A percentile compares a stretch with the other conserved stretches of the same genome.
phyloP scores from a whole-genome alignment of 2,329 filamentous ascomycete species.

The Aspergillus piperis region DNA sequence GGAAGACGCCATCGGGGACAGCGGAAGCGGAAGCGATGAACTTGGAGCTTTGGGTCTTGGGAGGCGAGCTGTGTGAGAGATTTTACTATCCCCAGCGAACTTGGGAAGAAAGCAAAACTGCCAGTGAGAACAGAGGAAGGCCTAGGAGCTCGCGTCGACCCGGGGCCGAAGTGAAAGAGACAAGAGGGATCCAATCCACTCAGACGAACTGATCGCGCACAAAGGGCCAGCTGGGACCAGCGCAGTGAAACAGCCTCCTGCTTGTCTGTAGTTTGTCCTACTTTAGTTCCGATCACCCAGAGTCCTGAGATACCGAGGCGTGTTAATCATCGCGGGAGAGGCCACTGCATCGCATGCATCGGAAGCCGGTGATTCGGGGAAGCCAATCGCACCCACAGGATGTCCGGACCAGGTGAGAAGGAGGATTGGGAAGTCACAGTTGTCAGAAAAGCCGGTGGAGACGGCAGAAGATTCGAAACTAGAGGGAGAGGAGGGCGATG shows the following conservation, averaged over 20 bases:
- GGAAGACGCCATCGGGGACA: conserved; percentile 30
- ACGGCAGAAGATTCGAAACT: background rate
- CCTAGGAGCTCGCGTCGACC: background rate
- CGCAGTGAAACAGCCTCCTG: background rate
- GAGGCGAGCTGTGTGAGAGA: too few species aligned
- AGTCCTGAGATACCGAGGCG: conserved; percentile 3
- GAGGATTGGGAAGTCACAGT: too few species aligned
- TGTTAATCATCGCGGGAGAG: conserved; percentile 18
- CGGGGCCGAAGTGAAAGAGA: background rate
- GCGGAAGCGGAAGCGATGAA: background rate
- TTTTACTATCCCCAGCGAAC: too few species aligned
- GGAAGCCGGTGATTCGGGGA: conserved; percentile 4
- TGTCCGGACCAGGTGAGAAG: background rate
- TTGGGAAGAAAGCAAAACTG: background rate
- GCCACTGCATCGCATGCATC: conserved; percentile 26
- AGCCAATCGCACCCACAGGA: conserved; percentile 12
- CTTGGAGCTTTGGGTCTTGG: background rate
- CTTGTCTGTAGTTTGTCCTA: background rate
- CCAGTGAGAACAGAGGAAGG: background rate
- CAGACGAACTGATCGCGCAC: background rate
- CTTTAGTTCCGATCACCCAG: background rate
- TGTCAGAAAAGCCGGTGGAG: background rate
- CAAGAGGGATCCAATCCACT: background rate
- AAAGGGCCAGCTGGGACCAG: background rate
- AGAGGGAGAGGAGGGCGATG: background rate